Base-by-base conservation (phyloP, 257 asterid genomes). In the Nicotiana knightiana region DNA sequence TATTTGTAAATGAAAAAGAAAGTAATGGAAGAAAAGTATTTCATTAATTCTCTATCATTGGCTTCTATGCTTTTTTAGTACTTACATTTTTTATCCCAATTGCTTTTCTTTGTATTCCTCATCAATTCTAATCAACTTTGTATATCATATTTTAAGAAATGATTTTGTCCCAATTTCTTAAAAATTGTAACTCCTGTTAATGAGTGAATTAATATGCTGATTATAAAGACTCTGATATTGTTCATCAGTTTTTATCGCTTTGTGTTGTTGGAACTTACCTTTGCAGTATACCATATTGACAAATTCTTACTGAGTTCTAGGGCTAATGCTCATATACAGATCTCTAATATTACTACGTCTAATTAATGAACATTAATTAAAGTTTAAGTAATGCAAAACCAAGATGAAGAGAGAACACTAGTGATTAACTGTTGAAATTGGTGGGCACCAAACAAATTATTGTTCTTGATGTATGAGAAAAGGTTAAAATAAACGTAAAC, bases 1-100 rank as follows among this genome's bases (percentile, higher is more conserved):
- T 57, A 79, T 46, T 43, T 81, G 78, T 81, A 81, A 57, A 81
- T 81, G 63, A 30, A 53, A 43, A 64, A 64, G 21, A 63, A 64
- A 64, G 59, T 66, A 17, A 81, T 32, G 66, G 17, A 65, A 30
- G 51, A 18, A 28, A 48, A 37, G 4, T 24, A 62, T 59, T 37
- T 59, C 4, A 32, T 28, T 30, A 66, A 8, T 79, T 64, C 9
- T 64, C 21, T 28, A 3, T 53, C 16, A 43, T 9, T 10, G 5
- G 13, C 15, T 13, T 79, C 3, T 21, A 2, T n/a, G 10, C 10
- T 30, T 58, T 17, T 18, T 57, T 6, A 58, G 8, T 7, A 39
- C 48, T 39, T 39, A 39, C 3, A 7, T 39, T 39, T 8, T 2
- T 8, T 43, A 43, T 43, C 76, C 32, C 13, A 35, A n/a, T 70